These are phyloP conservation scores for Lophiostoma macrostomum DNA, from an alignment of 495 filamentous ascomycete species.

Conservation along the genomic window DNA sequence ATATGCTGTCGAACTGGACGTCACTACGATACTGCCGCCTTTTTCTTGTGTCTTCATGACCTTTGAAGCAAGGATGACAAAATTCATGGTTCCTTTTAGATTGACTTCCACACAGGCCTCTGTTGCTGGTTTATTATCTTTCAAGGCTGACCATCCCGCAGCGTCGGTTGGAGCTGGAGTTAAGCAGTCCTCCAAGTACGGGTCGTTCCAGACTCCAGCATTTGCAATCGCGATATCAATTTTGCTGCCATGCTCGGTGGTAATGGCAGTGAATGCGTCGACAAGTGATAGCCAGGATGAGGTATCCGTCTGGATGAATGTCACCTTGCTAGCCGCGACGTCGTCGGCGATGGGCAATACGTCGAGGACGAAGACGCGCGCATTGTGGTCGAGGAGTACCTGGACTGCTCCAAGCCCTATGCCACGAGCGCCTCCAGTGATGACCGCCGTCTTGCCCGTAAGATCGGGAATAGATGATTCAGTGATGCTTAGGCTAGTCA, in stretches of 20 bases:
- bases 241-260: background rate
- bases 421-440: background rate
- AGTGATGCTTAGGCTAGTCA: background rate
- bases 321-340: background rate
- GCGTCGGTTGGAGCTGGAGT: background rate
- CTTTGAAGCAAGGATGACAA: background rate
- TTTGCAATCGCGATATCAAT: constrained; percentile 1
- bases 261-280: background rate
- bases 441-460: background rate
- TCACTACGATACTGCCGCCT: background rate
- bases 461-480: background rate
- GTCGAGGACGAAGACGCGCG: background rate
- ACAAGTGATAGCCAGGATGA: background rate
- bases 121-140: background rate
- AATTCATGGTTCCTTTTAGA: background rate
- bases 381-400: background rate
- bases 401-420: background rate
- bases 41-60: background rate
- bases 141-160: background rate
- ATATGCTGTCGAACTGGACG: background rate
- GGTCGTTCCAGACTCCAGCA: background rate
- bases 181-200: background rate
- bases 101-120: background rate
- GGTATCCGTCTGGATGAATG: background rate
- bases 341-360: background rate